Base-by-base conservation (phyloP, 2,329 filamentous ascomycete genomes). In the Aspergillus awamori region DNA sequence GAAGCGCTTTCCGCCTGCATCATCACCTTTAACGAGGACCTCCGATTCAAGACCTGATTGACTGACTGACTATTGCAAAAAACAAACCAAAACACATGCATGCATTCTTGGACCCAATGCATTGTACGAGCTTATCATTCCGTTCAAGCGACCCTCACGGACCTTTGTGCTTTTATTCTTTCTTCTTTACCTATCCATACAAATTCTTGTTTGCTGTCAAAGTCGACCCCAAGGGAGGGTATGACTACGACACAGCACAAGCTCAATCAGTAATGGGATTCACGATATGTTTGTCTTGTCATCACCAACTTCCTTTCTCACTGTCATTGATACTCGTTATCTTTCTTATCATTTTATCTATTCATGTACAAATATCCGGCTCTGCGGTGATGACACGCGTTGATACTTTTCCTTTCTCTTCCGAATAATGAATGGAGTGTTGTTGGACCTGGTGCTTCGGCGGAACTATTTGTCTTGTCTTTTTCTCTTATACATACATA, bases 11-110 rank as follows among this genome's bases (percentile, higher is more conserved):
- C 39, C 53, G 20, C 53, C 26, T 47, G 53, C 53, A 56, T 36
- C 28, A 38, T 53, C 30, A 43, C 36, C 53, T 7, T 15, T 56
- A 47, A 56, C 53, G 53, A 56, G 53, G 36, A 45, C 39, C 47
- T 56, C 53, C 43, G 53, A 56, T 56, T 43, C 38, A 51, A 51
- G 47, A 51, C 47, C 47, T 51, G 47, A 45, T 47, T 22, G 39
- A 47, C 41, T 45, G 39, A 47, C 39, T 24, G 39, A 20, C 17
- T n/a, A 24, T 43, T 54, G 38, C 52, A 56, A 47, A 8, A n/a
- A 22, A 45, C 41, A 13, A 36, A 36, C 33, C 33, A 36, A 36
- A 36, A 36, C 38, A 22, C 52, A 41, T 33, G 39, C 39, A 30
- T 56, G 53, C 26, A 43, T 33, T 39, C 24, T 33, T 30, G 41